A percentile compares a stretch with the other conserved stretches of the same genome.
Evolutionary conservation across 139 green algal genomes (phyloP).

Genomic region (Chlorella ohadii): DNA sequence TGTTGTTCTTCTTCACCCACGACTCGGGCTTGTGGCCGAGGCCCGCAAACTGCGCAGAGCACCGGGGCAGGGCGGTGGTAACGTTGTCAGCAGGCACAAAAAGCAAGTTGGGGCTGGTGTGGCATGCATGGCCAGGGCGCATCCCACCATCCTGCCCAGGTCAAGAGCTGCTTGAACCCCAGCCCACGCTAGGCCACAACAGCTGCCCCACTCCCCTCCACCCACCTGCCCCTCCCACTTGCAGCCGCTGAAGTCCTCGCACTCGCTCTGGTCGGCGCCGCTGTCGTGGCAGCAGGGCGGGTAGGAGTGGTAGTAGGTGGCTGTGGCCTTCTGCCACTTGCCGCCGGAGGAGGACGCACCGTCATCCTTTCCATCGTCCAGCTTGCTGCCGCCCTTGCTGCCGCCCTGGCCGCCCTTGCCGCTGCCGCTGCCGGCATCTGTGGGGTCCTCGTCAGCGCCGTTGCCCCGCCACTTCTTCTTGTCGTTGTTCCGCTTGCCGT

Average conservation of each 20-base stretch:
- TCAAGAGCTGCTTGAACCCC: too few relatives aligned
- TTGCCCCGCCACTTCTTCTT: not conserved
- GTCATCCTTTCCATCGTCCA: not conserved
- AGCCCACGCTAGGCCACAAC: too few relatives aligned
- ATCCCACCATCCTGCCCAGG: too few relatives aligned
- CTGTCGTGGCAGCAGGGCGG: not conserved
- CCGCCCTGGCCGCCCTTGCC: not conserved
- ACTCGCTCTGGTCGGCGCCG: conserved; percentile 1
- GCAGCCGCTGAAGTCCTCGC: not conserved
- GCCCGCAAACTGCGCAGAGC: not conserved
- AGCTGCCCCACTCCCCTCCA: not conserved
- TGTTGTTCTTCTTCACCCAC: conserved; percentile 7
- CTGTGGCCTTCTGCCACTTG: conserved; percentile 3
- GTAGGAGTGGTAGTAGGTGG: conserved; percentile 17
- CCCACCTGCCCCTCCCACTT: not conserved
- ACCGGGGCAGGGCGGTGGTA: too few relatives aligned
- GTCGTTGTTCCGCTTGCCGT: not conserved
- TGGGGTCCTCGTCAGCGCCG: not conserved
- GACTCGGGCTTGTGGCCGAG: conserved; percentile 2
- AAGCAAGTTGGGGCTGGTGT: too few relatives aligned
- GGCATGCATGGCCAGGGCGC: too few relatives aligned
- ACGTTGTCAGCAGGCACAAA: too few relatives aligned
- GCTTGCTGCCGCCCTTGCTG: not conserved
- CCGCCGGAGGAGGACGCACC: not conserved
- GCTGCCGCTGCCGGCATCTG: not conserved